Base-by-base conservation (phyloP, 768 basidiomycete genomes). In the Imleria badia region DNA sequence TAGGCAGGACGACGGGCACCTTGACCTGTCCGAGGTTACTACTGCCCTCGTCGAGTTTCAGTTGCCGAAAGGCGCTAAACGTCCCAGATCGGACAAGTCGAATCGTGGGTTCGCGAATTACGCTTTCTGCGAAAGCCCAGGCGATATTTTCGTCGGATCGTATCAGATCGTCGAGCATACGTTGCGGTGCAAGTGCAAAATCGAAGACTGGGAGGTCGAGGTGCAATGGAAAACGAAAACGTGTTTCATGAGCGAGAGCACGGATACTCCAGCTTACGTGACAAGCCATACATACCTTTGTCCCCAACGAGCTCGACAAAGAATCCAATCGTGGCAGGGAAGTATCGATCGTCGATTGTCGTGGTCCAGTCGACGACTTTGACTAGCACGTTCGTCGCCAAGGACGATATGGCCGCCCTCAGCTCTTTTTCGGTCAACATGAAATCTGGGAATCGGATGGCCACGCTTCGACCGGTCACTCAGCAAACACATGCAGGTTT, bases 21-120 rank as follows among this genome's bases (percentile, higher is more conserved):
- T 66, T n/a, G n/a, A n/a, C n/a, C 36, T 61, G 60, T n/a, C 57
- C 60, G 4, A 51, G 9, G 15, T 20, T 41, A 0, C 31, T 26
- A 3, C 44, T 44, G 5, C 48, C 40, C 44, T 48, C 45, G 31
- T 66, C 60, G 15, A 47, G 44, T 14, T 41, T 65, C 31, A 53
- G 34, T 30, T 49, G 56, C 15, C 60, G 55, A 34, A 57, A 67
- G 1, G 48, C 63, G 14, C 51, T 53, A 36, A 66, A 66, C 6
- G 66, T 65, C 15, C 60, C 62, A 7, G 44, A 11, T 38, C 42
- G 35, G 19, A 66, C 55, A 11, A 67, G 48, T 31, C 66, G 52
- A 23, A 66, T 40, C 22, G 63, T 62, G 20, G 63, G 66, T n/a
- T 48, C 44, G 31, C 59, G 39, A 4, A 60, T 12, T 7, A 10